These are phyloP conservation scores for Capsella rubella DNA, from an alignment of 441 rosid genomes.

Conservation along the genomic window DNA sequence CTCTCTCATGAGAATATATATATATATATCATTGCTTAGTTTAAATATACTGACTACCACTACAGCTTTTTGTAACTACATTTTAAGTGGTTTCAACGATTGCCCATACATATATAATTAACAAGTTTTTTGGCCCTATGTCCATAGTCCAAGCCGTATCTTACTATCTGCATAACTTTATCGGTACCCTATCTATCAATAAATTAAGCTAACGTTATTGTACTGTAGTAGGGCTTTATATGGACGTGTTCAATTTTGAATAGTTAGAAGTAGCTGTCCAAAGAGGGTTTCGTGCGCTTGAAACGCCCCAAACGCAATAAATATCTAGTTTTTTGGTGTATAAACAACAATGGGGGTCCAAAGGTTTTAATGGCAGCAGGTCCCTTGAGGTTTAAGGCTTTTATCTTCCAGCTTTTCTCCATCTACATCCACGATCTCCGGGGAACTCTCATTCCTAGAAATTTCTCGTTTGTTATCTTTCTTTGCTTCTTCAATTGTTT, in stretches of 20 bases:
- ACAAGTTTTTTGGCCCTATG: no score
- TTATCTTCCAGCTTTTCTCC: slow-evolving; percentile 31
- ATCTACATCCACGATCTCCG: slow-evolving; percentile 21
- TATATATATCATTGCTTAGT: no score
- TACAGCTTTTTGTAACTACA: no score
- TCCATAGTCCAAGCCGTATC: not conserved
- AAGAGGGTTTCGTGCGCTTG: slow-evolving; percentile 4
- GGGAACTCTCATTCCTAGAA: slow-evolving; percentile 15
- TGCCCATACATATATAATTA: not conserved
- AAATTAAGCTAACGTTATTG: not conserved
- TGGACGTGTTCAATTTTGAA: not conserved
- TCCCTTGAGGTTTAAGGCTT: slow-evolving; percentile 27
- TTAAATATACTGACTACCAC: no score
- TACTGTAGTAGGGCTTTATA: not conserved
- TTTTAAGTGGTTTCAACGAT: not conserved
- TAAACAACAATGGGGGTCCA: not conserved
- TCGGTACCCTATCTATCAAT: no score
- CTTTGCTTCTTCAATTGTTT: not conserved
- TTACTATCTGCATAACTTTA: not conserved
- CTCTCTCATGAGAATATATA: no score
- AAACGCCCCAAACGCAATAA: slow-evolving; percentile 8
- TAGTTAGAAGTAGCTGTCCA: not conserved
- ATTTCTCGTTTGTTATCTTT: slow-evolving; percentile 1
- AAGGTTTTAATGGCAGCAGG: slow-evolving; percentile 29
- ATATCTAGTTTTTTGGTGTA: not conserved